Conservation (phyloP, 2,329 filamentous ascomycete species). For the Pseudocercospora cruenta region DNA sequence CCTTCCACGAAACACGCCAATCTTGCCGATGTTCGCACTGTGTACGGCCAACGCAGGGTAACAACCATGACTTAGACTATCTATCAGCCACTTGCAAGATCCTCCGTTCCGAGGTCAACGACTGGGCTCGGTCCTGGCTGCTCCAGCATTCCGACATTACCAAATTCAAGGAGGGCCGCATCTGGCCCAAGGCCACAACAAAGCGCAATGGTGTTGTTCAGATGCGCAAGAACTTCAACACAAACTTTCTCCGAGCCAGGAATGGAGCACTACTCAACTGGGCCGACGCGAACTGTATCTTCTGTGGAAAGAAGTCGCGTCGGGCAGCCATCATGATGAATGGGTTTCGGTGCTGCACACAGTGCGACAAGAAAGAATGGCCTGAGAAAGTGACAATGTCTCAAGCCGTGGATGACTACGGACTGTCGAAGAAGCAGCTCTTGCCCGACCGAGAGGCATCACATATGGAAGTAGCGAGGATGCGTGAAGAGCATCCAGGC, state of each 20-base stretch:
- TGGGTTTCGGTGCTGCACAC: constrained; percentile 34
- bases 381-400: constrained; percentile 39
- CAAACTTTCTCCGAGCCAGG: constrained; percentile 21
- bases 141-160: constrained; percentile 32
- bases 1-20: constrained; percentile 8
- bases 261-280: constrained; percentile 30
- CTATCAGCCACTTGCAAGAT: constrained; percentile 31
- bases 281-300: constrained; percentile 33
- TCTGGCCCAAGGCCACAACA: constrained; percentile 9
- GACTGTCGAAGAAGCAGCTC: constrained; percentile 32
- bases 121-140: constrained; percentile 35
- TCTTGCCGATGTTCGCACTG: neutral
- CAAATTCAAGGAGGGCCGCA: constrained; percentile 16
- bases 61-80: constrained; percentile 26
- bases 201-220: constrained; percentile 2
- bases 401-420: constrained; percentile 29
- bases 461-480: neutral
- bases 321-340: constrained; percentile 36
- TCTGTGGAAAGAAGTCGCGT: constrained; percentile 36
- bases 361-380: constrained; percentile 37
- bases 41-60: neutral
- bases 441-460: constrained; percentile 20
- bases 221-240: constrained; percentile 4
- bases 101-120: constrained; percentile 32
- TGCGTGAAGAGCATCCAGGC: neutral